phyloP scores from a whole-genome alignment of 177 flowering plant genomes.

The Vitis hybrid region DNA sequence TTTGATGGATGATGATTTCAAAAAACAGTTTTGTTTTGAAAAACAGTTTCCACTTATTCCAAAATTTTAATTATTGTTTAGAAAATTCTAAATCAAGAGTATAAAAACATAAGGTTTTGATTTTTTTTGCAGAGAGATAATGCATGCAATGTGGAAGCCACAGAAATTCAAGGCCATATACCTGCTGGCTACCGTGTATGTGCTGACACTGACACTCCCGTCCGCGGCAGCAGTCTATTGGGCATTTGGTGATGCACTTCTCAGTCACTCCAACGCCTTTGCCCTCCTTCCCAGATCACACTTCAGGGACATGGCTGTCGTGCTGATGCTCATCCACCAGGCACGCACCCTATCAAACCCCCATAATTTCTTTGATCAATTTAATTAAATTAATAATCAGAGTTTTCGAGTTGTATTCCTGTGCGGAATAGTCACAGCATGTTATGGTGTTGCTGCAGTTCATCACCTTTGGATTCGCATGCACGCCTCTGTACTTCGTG shows the following conservation, averaged over 20 bases:
- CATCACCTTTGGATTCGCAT: conserved; percentile 97
- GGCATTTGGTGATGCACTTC: conserved; percentile 98
- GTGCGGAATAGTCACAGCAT: neutral
- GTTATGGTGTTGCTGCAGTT: conserved; percentile 51
- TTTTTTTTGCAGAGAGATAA: conserved; percentile 71
- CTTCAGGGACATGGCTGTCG: conserved; percentile 84
- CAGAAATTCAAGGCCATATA: conserved; percentile 96
- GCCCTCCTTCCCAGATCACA: conserved; percentile 81
- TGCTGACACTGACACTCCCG: conserved; percentile 88
- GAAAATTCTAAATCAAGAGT: no score
- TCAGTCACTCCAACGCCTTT: conserved; percentile 95
- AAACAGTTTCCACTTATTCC: no score
- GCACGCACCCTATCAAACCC: conserved; percentile 19
- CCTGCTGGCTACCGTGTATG: conserved; percentile 79
- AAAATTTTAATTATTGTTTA: no score
- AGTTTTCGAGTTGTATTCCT: no score
- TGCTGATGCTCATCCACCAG: conserved; percentile 98
- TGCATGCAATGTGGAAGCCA: conserved; percentile 99
- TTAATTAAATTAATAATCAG: no score
- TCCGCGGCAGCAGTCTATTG: conserved; percentile 88
- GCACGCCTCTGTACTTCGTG: conserved; percentile 95
- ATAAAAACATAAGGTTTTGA: neutral
- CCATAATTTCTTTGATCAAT: neutral
- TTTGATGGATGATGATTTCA: no score
- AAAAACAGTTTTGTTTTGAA: no score